phyloP scores from a whole-genome alignment of 75 land plant species.

The Selaginella tamariscina region DNA sequence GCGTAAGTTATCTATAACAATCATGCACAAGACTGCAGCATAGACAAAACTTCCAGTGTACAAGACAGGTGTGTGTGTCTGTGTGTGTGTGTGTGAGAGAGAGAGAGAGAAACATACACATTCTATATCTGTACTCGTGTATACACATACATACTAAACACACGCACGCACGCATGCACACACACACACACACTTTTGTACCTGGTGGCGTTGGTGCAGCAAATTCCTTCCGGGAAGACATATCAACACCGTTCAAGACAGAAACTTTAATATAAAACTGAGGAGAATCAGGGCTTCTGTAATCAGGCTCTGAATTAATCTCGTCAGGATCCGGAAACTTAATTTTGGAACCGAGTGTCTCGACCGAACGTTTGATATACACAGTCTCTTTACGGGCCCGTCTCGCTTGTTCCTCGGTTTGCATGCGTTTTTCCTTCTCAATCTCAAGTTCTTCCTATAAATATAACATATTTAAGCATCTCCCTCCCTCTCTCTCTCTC shows the following conservation, averaged over 20 bases:
- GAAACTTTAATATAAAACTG: too few species aligned
- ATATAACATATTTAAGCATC: too few species aligned
- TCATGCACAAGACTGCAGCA: slow-evolving; percentile 42
- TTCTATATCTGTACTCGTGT: too few species aligned
- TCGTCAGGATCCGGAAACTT: slow-evolving; percentile 37
- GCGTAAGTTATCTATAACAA: slow-evolving; percentile 14
- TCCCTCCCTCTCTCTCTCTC: too few species aligned
- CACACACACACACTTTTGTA: too few species aligned
- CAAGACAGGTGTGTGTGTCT: slow-evolving; percentile 13
- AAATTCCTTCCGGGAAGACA: too few species aligned
- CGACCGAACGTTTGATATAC: slow-evolving; percentile 63
- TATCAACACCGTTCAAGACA: too few species aligned
- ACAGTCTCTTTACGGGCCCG: slow-evolving; percentile 43
- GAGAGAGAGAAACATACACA: too few species aligned
- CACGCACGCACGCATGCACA: too few species aligned
- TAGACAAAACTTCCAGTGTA: slow-evolving; percentile 38
- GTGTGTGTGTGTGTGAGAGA: too few species aligned
- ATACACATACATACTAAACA: too few species aligned
- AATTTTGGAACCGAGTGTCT: slow-evolving; percentile 73
- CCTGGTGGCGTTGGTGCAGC: too few species aligned
- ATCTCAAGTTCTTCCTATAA: slow-evolving; percentile 38
- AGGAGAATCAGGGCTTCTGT: slow-evolving; percentile 13
- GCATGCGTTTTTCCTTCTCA: slow-evolving; percentile 29
- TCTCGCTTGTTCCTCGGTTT: slow-evolving; percentile 16
- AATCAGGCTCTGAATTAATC: slow-evolving; percentile 7